Evolutionary conservation across 2,329 filamentous ascomycete genomes (phyloP), one percentile per base, ranked within the genome.

Genomic region (Akanthomyces uredinophilus): DNA sequence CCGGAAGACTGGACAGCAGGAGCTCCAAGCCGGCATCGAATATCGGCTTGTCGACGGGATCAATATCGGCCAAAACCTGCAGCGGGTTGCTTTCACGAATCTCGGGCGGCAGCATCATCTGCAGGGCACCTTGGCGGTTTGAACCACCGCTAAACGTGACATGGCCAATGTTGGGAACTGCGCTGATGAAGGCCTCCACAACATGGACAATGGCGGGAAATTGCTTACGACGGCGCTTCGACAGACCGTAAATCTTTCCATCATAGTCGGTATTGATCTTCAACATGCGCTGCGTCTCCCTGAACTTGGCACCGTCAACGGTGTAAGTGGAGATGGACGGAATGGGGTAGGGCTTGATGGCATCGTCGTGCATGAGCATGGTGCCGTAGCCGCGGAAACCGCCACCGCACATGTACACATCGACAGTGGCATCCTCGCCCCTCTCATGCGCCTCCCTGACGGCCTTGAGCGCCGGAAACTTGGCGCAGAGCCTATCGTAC

Each of bases 371-470:
- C 89, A 96, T 93, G 58, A 96, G 81, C 70, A 96, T 87, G 73
- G 91, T 96, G 7, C 92, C 93, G 80, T 96, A 96, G 18, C 93
- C 93, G 41, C 93, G 82, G 71, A 96, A 96, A 0, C 93, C 93
- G 27, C 93, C 93, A 49, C 93, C 93, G 65, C 90, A 96, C 62
- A 97, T 86, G 72, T 93, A 96, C 10, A 96, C 79, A 39, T 89
- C 85, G 62, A 92, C 79, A 5, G 83, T 83, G 54, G 67, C 65
- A 46, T 69, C 64, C 39, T 68, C 64, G 35, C 69, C 68, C 20
- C 64, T 65, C 24, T 73, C 68, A 32, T 76, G 72, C 16, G 79
- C 77, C 22, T 74, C 68, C 14, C 65, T 70, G 44, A 76, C 70
- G 55, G 68, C 69, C 43, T 70, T 65, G 0, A 93, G 85, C 1